These are phyloP conservation scores for Hanseniaspora sp. DNA, from an alignment of 1,139 yeast genomes.

Conservation along the genomic window DNA sequence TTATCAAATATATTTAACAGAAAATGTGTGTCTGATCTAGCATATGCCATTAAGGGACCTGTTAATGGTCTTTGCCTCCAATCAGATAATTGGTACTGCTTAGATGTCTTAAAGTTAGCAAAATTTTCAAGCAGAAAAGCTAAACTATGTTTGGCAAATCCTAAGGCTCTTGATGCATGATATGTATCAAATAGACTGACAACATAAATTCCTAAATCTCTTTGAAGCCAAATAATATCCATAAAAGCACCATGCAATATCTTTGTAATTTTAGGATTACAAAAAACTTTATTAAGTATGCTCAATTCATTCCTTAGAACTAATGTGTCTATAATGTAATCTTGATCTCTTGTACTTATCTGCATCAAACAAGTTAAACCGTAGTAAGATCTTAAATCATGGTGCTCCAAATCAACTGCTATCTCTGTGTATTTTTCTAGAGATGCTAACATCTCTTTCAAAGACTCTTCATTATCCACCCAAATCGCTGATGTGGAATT, in stretches of 20 bases:
- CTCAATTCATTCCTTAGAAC: conserved; percentile 62
- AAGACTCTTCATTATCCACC: conserved; percentile 51
- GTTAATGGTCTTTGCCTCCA: conserved; percentile 90
- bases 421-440: conserved; percentile 48
- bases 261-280: conserved; percentile 70
- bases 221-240: conserved; percentile 95
- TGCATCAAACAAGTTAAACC: conserved; percentile 94
- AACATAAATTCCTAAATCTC: conserved; percentile 84
- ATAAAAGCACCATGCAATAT: conserved; percentile 93
- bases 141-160: conserved; percentile 70
- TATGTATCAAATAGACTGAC: conserved; percentile 88
- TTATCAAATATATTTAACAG: conserved; percentile 69
- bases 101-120: conserved; percentile 79
- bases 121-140: conserved; percentile 72
- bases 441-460: conserved; percentile 45
- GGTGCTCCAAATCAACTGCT: conserved; percentile 97
- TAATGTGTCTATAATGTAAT: conserved; percentile 72
- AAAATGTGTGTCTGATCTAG: conserved; percentile 92
- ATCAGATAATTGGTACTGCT: conserved; percentile 90
- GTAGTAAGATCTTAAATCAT: conserved; percentile 77
- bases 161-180: conserved; percentile 72
- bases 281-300: conserved; percentile 58
- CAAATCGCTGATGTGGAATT: conserved; percentile 50
- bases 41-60: conserved; percentile 68
- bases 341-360: conserved; percentile 69